Base-by-base conservation (phyloP, 2,329 filamentous ascomycete species). In the Emydomyces testavorans region DNA sequence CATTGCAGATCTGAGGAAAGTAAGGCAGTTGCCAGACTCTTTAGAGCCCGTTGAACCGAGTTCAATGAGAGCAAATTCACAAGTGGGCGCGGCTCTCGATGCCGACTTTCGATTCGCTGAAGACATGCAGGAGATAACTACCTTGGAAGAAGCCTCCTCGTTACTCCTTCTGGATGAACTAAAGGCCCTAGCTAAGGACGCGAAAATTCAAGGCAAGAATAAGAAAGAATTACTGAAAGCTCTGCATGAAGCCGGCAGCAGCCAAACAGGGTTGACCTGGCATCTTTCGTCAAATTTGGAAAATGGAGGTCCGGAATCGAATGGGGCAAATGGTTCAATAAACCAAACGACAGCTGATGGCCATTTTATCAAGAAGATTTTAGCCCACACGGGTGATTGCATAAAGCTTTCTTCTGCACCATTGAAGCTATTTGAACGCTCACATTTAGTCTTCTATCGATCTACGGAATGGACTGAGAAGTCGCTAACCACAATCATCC, bases 391-490 rank as follows among this genome's bases (percentile, higher is more conserved):
- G 0, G 92, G 92, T 0, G 79, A 87, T 11, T 94, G 89, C 54
- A 82, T 96, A 52, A 76, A 90, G 31, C 76, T 98, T 10, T 86
- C 86, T 0, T 67, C 82, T 0, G 67, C 77, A 0, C 75, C 82
- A 0, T 76, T 88, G 53, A 86, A 81, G 58, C 75, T 98, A 0
- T 98, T 98, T 58, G 88, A 95, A 63, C 79, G 92, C 21, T 88
- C 96, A 0, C 92, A 96, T 66, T 70, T 98, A 2, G 88, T 98
- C 23, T 98, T 95, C 63, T 96, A 96, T 64, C 77, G 90, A 50
- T 95, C 89, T 7, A 93, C 87, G 0, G 85, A 94, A 62, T 98
- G 92, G 92, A 94, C 89, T 0, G 90, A 96, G 58, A 96, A 94
- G 63, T 95, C 90, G 1, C 71, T 98, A 11, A 96, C 87, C 1